phyloP scores from a whole-genome alignment of 352 stramenopile genomes.

The Globisporangium carolinianum region DNA sequence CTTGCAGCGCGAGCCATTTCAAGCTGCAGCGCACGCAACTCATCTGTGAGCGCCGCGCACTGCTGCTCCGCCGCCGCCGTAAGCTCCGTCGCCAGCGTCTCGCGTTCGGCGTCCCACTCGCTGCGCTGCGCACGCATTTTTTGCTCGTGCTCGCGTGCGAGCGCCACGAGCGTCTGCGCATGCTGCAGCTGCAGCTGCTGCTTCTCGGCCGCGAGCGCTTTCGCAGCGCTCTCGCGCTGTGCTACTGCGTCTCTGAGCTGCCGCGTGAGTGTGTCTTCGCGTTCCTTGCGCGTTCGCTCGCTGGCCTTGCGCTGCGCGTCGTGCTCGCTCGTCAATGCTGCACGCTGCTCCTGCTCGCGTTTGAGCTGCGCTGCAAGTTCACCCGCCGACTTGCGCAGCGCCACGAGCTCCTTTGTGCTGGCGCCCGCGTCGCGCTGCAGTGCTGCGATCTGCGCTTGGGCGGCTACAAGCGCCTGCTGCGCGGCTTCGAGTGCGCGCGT shows the following conservation, averaged over 20 bases:
- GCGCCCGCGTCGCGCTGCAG: background rate
- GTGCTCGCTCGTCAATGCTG: constrained; percentile 19
- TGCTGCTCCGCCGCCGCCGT: constrained; percentile 21
- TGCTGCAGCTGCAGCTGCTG: constrained; percentile 18
- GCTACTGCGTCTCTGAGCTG: constrained; percentile 25
- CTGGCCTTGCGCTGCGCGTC: constrained; percentile 21
- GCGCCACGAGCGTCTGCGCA: constrained; percentile 15
- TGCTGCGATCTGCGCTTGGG: constrained; percentile 12
- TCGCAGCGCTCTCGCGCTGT: constrained; percentile 25
- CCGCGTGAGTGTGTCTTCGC: constrained; percentile 30
- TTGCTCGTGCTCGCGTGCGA: constrained; percentile 11
- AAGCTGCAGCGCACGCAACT: constrained; percentile 12
- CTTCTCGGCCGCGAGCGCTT: constrained; percentile 16
- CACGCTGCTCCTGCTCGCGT: constrained; percentile 22
- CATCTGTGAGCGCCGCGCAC: constrained; percentile 13
- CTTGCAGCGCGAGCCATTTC: background rate
- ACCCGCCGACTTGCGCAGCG: constrained; percentile 9
- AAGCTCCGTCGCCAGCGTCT: constrained; percentile 14
- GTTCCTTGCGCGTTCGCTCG: constrained; percentile 33
- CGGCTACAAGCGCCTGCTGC: constrained; percentile 5
- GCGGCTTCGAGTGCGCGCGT: background rate
- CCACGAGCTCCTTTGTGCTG: constrained; percentile 14
- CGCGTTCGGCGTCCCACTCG: constrained; percentile 10
- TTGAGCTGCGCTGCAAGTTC: constrained; percentile 16
- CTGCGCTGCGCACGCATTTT: constrained; percentile 10